Base-by-base conservation (phyloP, 306 rosid genomes). In the Dryas alaskensis region DNA sequence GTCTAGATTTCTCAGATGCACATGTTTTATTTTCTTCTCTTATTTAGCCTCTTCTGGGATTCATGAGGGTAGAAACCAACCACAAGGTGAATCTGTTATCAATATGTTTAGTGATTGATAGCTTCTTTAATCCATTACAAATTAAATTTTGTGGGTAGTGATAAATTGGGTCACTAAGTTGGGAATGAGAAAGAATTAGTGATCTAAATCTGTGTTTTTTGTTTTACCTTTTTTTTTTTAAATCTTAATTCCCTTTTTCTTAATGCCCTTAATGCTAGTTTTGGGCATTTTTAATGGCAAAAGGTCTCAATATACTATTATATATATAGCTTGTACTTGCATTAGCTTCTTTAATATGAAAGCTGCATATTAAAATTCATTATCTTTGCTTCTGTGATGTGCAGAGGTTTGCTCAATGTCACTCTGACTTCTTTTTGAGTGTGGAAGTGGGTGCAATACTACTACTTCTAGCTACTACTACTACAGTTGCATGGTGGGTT, bases 401-500 rank as follows among this genome's bases (percentile, higher is more conserved):
- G 48, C 67, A 40, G 67, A 62, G 40, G 67, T 40, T 31, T 59
- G 64, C 11, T 4, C 37, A 25, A 16, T 40, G 7, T 62, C 47
- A 62, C 37, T 62, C 48, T 62, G 67, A 62, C 40, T 40, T 40
- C 37, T 31, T 2, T 31, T 10, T 10, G 31, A 10, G 8, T 12
- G 45, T 12, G 46, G 13, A 31, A 60, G 22, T 37, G 65, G 45
- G 65, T 27, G 11, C 62, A 9, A 40, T 57, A 9, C 27, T 5
- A 57, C 37, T 31, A 31, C 37, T 31, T 31, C 3, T 31, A 31
- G 37, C 37, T 31, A 31, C 37, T 31, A 31, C 37, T 31, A 55
- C 31, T 61, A 46, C 67, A 62, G 67, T 62, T 54, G 60, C 60
- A 17, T 51, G 57, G 22, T 51, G 57, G 57, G 57, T 14, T 51